Evolutionary conservation across 2,329 filamentous ascomycete genomes (phyloP).

Genomic region (Purpureocillium takamizusanense): DNA sequence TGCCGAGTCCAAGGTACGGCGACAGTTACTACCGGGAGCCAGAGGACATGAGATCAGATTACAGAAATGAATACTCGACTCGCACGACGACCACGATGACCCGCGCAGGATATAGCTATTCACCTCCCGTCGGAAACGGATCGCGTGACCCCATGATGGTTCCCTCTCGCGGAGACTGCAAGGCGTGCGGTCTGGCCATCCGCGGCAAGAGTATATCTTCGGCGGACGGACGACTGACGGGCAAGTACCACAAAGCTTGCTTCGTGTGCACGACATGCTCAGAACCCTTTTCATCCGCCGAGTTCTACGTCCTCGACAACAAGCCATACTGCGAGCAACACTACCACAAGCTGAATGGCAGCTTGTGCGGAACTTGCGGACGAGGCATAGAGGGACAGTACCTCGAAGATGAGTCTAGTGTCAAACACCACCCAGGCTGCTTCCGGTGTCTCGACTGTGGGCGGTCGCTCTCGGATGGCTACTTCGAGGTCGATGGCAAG

Average conservation of each 20-base stretch:
- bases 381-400: conserved; percentile 90
- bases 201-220: conserved; percentile 89
- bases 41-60: too few relatives aligned
- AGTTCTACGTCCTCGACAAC: conserved; percentile 88
- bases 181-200: conserved; percentile 71
- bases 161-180: conserved; percentile 64
- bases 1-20: conserved; percentile 4
- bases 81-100: too few relatives aligned
- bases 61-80: too few relatives aligned
- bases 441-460: conserved; percentile 78
- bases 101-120: too few relatives aligned
- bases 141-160: conserved; percentile 29
- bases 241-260: conserved; percentile 89
- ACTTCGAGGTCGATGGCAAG: conserved; percentile 76
- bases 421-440: conserved; percentile 82
- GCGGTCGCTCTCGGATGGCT: conserved; percentile 67
- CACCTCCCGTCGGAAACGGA: conserved; percentile 7
- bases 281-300: conserved; percentile 72
- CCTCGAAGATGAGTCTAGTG: conserved; percentile 66
- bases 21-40: too few relatives aligned
- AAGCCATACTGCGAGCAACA: conserved; percentile 84
- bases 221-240: conserved; percentile 82
- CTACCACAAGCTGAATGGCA: conserved; percentile 87
- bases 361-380: conserved; percentile 71
- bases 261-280: conserved; percentile 85